Percentiles rank a stretch among this genome's conserved stretches.
Evolutionary conservation across 2,329 filamentous ascomycete species (phyloP).

Genomic region (Fusarium nematophilum): DNA sequence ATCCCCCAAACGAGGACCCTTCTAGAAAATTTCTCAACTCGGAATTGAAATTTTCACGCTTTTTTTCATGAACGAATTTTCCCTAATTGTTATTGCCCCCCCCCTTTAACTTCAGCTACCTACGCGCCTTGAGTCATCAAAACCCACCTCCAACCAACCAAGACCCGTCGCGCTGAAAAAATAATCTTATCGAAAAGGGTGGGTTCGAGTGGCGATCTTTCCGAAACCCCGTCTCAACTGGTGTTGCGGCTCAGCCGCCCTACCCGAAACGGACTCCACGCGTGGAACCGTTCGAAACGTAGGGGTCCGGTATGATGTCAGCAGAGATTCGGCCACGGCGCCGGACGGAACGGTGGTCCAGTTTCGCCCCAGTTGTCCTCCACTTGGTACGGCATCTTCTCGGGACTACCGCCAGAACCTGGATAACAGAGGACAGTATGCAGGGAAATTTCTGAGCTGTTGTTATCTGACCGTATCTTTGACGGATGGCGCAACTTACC

Average conservation of each 20-base stretch:
- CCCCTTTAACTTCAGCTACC: slow-evolving; percentile 16
- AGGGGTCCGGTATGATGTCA: slow-evolving; percentile 37
- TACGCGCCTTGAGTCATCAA: slow-evolving; percentile 35
- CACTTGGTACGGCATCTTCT: slow-evolving; percentile 38
- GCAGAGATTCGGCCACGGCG: slow-evolving; percentile 9
- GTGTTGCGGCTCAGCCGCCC: slow-evolving; percentile 21
- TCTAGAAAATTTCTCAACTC: slow-evolving; percentile 18
- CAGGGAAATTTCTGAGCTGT: too few species aligned
- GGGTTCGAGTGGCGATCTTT: slow-evolving; percentile 33
- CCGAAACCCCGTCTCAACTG: background rate
- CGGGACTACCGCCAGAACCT: slow-evolving; percentile 32
- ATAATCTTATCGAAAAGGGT: slow-evolving; percentile 34
- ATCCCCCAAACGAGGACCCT: slow-evolving; percentile 19
- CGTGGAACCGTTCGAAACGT: slow-evolving; percentile 11
- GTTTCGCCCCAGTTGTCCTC: slow-evolving; percentile 12
- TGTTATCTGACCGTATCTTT: slow-evolving; percentile 32
- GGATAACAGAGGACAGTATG: too few species aligned
- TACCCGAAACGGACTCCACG: slow-evolving; percentile 38
- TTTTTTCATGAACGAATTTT: slow-evolving; percentile 3
- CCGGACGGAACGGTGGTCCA: slow-evolving; percentile 2
- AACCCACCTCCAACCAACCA: slow-evolving; percentile 23
- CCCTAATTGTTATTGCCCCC: slow-evolving; percentile 2
- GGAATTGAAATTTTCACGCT: background rate
- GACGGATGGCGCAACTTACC: slow-evolving; percentile 29
- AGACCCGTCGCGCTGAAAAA: background rate